A percentile compares a stretch with the other conserved stretches of the same genome.
Conservation (phyloP, 192 early-diverging fungal genomes). For the Rhizophagus prolifer region DNA sequence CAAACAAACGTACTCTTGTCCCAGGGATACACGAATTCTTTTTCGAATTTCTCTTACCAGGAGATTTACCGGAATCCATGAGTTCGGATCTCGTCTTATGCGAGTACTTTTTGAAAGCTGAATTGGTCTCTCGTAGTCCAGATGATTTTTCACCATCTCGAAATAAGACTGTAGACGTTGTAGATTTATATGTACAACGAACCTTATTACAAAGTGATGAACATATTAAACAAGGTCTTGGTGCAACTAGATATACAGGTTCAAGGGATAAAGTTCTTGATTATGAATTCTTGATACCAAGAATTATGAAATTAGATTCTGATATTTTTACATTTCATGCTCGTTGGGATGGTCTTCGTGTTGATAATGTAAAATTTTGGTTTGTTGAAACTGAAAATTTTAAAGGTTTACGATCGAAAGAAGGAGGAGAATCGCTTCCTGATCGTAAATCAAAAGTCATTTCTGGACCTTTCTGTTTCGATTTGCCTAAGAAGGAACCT, state of each 20-base stretch:
- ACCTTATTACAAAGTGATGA: neutral
- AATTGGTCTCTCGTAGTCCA: neutral
- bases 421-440: neutral
- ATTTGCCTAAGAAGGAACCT: slow-evolving; percentile 8
- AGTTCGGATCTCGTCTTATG: slow-evolving; percentile 3
- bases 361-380: slow-evolving; percentile 4
- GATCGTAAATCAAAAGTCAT: neutral
- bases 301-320: neutral
- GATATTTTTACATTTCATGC: neutral
- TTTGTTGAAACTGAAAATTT: slow-evolving; percentile 15
- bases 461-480: slow-evolving; percentile 9
- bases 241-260: neutral
- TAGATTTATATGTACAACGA: slow-evolving; percentile 6
- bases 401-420: neutral
- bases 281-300: slow-evolving; percentile 16
- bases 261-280: neutral
- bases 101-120: slow-evolving; percentile 16
- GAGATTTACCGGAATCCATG: slow-evolving; percentile 19
- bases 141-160: neutral
- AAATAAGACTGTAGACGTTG: neutral
- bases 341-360: slow-evolving; percentile 15
- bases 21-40: slow-evolving; percentile 13
- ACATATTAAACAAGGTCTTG: neutral
- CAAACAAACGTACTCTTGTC: slow-evolving; percentile 1
- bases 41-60: slow-evolving; percentile 12